These are phyloP conservation scores for Fraxinus quadrangulata DNA, from an alignment of 257 asterid genomes.

Conservation along the genomic window DNA sequence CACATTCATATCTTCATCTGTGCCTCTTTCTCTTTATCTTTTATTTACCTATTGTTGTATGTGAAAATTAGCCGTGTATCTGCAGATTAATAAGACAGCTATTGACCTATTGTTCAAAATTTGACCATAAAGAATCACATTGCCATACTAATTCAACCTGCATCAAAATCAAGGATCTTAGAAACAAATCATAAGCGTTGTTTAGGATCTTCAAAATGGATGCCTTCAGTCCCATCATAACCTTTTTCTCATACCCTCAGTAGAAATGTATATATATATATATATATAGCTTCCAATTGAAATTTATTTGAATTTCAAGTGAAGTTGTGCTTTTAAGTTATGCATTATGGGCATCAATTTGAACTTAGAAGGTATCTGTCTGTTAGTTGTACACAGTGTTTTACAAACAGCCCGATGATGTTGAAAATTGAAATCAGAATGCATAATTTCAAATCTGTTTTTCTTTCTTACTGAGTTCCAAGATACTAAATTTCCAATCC, in stretches of 20 bases:
- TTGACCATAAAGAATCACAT: neutral
- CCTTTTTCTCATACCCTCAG: neutral
- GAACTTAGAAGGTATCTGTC: constrained; percentile 5
- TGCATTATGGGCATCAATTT: too few relatives aligned
- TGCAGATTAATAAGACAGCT: neutral
- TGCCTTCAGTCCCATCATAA: neutral
- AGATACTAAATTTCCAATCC: neutral
- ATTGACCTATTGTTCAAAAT: neutral
- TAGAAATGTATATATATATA: neutral
- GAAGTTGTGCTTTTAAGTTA: neutral
- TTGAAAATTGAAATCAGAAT: constrained; percentile 5
- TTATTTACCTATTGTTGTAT: neutral
- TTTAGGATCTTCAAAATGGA: neutral
- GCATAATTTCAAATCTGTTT: neutral
- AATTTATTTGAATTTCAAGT: neutral
- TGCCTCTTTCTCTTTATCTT: neutral
- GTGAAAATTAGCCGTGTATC: neutral
- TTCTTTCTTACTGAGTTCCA: neutral
- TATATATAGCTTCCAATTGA: neutral
- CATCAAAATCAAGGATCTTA: neutral
- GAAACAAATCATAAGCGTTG: neutral
- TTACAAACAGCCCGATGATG: neutral
- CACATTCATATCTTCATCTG: neutral
- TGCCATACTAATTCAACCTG: neutral
- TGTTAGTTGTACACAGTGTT: neutral